Conservation (phyloP, 106 monocot species). For the Cymbidium sinense region DNA sequence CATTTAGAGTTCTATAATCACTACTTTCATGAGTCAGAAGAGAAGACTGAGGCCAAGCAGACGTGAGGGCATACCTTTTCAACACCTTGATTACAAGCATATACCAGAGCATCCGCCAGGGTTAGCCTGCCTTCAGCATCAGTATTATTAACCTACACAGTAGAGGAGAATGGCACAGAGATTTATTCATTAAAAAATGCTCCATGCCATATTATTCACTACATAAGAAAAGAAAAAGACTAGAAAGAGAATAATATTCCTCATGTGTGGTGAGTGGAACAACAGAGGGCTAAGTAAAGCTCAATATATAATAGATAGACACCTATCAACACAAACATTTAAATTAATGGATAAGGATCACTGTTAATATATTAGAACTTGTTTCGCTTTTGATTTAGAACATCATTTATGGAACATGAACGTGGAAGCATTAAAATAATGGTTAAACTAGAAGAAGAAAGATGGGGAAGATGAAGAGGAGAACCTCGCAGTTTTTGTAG, state of each 20-base stretch:
- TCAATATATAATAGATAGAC: no score
- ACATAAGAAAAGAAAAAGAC: neutral
- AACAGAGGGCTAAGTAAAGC: no score
- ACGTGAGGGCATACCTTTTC: constrained; percentile 46
- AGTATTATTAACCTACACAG: constrained; percentile 73
- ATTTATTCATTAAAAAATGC: neutral
- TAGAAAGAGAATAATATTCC: neutral
- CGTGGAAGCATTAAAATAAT: no score
- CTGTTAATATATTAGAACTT: no score
- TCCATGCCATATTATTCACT: neutral
- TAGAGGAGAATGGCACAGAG: neutral
- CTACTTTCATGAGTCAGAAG: no score
- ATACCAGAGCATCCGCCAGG: constrained; percentile 82
- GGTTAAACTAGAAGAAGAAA: no score
- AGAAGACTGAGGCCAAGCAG: neutral
- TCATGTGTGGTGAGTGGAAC: neutral
- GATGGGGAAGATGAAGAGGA: no score
- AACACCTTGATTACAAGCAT: constrained; percentile 81
- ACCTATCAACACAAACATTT: no score
- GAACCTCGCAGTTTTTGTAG: no score
- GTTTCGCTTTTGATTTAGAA: no score
- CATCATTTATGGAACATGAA: no score
- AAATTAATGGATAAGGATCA: no score
- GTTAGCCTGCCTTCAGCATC: constrained; percentile 88
- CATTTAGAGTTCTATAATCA: neutral